These are phyloP conservation scores for Rhodosorus marinus DNA, from an alignment of 23 red algal genomes.

Conservation along the genomic window DNA sequence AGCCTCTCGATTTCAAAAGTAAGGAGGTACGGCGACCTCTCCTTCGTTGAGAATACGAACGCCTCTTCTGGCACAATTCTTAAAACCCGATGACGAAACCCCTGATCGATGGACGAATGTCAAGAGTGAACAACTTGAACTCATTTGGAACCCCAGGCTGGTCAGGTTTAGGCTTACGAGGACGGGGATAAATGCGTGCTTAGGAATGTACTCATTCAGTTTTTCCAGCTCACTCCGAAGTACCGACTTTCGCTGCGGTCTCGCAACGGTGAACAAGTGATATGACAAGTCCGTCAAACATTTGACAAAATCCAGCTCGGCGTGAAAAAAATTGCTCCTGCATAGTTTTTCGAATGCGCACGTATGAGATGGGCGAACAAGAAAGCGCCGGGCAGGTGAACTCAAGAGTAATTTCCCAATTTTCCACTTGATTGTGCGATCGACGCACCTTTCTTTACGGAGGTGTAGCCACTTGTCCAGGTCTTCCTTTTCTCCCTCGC, in stretches of 20 bases:
- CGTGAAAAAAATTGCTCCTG: constrained; percentile 84
- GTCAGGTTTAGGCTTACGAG: not conserved
- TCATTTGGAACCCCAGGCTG: not conserved
- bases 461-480: not conserved
- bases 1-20: constrained; percentile 79
- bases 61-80: constrained; percentile 63
- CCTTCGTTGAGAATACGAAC: constrained; percentile 75
- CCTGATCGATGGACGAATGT: constrained; percentile 13
- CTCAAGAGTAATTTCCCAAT: constrained; percentile 19
- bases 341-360: constrained; percentile 23
- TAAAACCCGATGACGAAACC: constrained; percentile 39
- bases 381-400: constrained; percentile 19
- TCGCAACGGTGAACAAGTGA: constrained; percentile 32
- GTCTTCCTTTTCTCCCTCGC: constrained; percentile 2
- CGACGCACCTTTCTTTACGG: constrained; percentile 15
- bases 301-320: constrained; percentile 91
- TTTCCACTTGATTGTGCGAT: constrained; percentile 30
- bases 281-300: constrained; percentile 80
- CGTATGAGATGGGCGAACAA: constrained; percentile 20
- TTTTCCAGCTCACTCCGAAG: constrained; percentile 54
- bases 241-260: constrained; percentile 32
- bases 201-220: constrained; percentile 59
- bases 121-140: not conserved
- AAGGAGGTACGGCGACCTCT: constrained; percentile 65
- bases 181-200: constrained; percentile 41